A percentile compares a stretch with the other conserved stretches of the same genome.
These are phyloP conservation scores for Colletotrichum tofieldiae DNA, from an alignment of 2,329 filamentous ascomycete genomes.

Conservation along the genomic window DNA sequence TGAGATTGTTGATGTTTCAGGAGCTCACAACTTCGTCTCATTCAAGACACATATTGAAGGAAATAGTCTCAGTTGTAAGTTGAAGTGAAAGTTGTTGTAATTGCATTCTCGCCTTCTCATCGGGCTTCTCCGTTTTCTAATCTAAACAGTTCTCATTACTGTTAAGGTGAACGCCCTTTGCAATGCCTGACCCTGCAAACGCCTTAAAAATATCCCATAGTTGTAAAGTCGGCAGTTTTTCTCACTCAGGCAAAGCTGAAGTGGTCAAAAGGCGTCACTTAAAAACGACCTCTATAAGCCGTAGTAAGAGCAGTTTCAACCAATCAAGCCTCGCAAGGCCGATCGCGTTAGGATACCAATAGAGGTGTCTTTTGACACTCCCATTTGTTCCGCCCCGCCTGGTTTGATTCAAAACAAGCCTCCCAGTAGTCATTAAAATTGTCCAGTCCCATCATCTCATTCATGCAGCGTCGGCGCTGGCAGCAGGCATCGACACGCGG, in stretches of 20 bases:
- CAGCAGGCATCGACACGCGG: slow-evolving; percentile 83
- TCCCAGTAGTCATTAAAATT: slow-evolving; percentile 24
- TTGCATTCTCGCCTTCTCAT: slow-evolving; percentile 7
- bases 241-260: not conserved
- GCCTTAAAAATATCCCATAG: slow-evolving; percentile 36
- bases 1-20: too few relatives aligned
- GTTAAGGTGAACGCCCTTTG: slow-evolving; percentile 31
- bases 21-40: not conserved
- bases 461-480: slow-evolving; percentile 87
- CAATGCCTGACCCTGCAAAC: slow-evolving; percentile 39
- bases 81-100: slow-evolving; percentile 17
- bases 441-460: slow-evolving; percentile 17
- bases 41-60: not conserved
- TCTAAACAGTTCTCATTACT: slow-evolving; percentile 34
- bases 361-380: not conserved
- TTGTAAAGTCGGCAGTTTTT: slow-evolving; percentile 29
- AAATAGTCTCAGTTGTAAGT: not conserved
- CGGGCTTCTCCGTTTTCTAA: slow-evolving; percentile 13
- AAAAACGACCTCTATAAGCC: not conserved
- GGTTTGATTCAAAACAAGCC: slow-evolving; percentile 11
- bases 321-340: not conserved
- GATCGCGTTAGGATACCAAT: too few relatives aligned
- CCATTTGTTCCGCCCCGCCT: not conserved
- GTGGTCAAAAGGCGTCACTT: not conserved
- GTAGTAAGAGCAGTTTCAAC: not conserved